These are phyloP conservation scores for Pseudoscleropodium purum DNA, from an alignment of 225 moss, liverwort and hornwort genomes.

Conservation along the genomic window DNA sequence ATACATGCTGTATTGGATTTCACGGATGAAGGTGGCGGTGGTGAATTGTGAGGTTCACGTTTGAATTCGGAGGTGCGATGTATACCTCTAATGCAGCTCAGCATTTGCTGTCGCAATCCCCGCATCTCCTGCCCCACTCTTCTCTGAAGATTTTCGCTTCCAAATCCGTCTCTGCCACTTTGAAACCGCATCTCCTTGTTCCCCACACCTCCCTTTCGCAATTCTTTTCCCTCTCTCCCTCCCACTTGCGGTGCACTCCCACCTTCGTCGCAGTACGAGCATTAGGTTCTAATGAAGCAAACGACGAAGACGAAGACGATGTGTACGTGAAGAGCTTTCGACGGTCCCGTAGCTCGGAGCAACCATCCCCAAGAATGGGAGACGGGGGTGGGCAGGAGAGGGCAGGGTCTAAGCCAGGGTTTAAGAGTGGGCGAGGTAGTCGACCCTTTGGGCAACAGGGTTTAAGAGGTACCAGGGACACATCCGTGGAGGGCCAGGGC, in stretches of 20 bases:
- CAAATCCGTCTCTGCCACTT: neutral
- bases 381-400: neutral
- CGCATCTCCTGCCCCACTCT: constrained; percentile 1
- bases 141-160: constrained; percentile 8
- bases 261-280: neutral
- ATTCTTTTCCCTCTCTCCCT: neutral
- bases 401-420: constrained; percentile 2
- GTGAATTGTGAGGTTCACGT: neutral
- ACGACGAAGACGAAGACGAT: constrained; percentile 15
- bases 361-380: neutral
- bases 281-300: neutral
- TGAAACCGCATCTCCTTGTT: neutral
- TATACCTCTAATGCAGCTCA: constrained; percentile 33
- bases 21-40: constrained; percentile 12
- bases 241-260: neutral
- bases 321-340: constrained; percentile 47
- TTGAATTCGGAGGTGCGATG: constrained; percentile 22
- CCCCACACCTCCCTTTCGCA: neutral
- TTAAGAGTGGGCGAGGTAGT: constrained; percentile 13
- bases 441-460: neutral
- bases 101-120: constrained; percentile 18
- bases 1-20: neutral
- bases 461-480: neutral
- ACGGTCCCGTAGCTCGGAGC: neutral
- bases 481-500: neutral